A percentile compares a stretch with the other conserved stretches of the same genome.
Evolutionary conservation across 1,284 basidiomycete species (phyloP).

Genomic region (Malassezia restricta): DNA sequence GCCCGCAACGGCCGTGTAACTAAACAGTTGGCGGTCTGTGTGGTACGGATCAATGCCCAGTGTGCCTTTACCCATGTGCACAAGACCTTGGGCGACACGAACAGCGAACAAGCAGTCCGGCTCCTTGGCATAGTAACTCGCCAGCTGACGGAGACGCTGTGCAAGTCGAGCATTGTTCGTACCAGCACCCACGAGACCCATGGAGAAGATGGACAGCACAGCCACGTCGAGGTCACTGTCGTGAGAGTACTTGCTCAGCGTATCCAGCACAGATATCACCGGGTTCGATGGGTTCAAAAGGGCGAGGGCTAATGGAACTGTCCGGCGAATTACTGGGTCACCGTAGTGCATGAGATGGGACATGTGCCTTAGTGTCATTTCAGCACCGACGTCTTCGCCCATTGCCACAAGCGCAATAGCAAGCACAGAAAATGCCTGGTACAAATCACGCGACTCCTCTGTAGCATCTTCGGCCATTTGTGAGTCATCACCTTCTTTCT

Average conservation of each 20-base stretch:
- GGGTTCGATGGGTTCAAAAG: slow-evolving; percentile 92
- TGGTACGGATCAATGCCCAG: slow-evolving; percentile 98
- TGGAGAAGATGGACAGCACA: slow-evolving; percentile 91
- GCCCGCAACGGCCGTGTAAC: slow-evolving; percentile 77
- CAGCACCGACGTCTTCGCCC: slow-evolving; percentile 95
- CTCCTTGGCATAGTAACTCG: slow-evolving; percentile 95
- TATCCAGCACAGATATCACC: slow-evolving; percentile 86
- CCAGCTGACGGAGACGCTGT: slow-evolving; percentile 91
- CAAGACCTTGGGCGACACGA: slow-evolving; percentile 83
- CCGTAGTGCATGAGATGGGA: slow-evolving; percentile 77
- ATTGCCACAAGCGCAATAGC: slow-evolving; percentile 90
- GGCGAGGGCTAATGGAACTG: slow-evolving; percentile 89
- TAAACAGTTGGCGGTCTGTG: slow-evolving; percentile 80
- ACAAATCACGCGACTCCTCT: slow-evolving; percentile 60
- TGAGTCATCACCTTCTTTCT: slow-evolving; percentile 28
- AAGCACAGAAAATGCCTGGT: slow-evolving; percentile 85
- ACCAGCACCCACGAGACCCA: slow-evolving; percentile 95
- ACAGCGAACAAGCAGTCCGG: slow-evolving; percentile 94
- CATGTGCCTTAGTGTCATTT: slow-evolving; percentile 55
- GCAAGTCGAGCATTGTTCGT: slow-evolving; percentile 95
- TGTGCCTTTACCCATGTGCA: slow-evolving; percentile 98
- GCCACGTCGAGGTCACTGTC: slow-evolving; percentile 94
- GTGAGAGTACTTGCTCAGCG: slow-evolving; percentile 97
- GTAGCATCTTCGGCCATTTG: slow-evolving; percentile 37
- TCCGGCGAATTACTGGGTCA: slow-evolving; percentile 78